Evolutionary conservation across 352 stramenopile genomes (phyloP).

Genomic region (Globisporangium carolinianum): DNA sequence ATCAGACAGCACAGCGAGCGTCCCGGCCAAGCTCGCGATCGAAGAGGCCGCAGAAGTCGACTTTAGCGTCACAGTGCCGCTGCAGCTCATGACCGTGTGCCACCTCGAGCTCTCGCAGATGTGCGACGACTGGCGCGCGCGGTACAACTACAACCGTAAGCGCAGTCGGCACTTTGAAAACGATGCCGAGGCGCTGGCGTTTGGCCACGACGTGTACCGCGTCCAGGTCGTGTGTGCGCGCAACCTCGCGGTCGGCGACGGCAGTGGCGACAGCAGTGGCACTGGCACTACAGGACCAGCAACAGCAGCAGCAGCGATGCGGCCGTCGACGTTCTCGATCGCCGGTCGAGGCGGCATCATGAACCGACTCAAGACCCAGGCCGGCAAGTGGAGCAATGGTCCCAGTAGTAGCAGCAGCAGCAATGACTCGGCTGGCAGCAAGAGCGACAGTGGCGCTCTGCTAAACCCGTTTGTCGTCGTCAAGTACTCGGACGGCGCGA

Average conservation of each 20-base stretch:
- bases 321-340: constrained; percentile 49
- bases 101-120: constrained; percentile 65
- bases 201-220: constrained; percentile 73
- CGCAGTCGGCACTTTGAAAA: constrained; percentile 71
- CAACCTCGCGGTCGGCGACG: constrained; percentile 23
- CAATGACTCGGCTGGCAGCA: constrained; percentile 2
- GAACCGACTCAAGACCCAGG: constrained; percentile 59
- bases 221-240: constrained; percentile 62
- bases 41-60: constrained; percentile 76
- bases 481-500: constrained; percentile 49
- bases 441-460: constrained; percentile 11
- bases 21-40: constrained; percentile 56
- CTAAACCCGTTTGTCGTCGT: constrained; percentile 71
- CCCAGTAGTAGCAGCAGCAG: constrained; percentile 8
- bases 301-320: not conserved
- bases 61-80: constrained; percentile 72
- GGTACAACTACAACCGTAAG: constrained; percentile 82
- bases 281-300: too few relatives aligned
- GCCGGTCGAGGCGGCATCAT: constrained; percentile 44
- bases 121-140: constrained; percentile 61
- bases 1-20: not conserved
- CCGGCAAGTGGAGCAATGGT: constrained; percentile 42
- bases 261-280: not conserved
- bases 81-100: constrained; percentile 71
- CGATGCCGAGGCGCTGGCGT: constrained; percentile 68